Percentiles rank a stretch among this genome's conserved stretches.
Conservation (phyloP, 2,329 filamentous ascomycete species). For the Emergomyces orientalis region DNA sequence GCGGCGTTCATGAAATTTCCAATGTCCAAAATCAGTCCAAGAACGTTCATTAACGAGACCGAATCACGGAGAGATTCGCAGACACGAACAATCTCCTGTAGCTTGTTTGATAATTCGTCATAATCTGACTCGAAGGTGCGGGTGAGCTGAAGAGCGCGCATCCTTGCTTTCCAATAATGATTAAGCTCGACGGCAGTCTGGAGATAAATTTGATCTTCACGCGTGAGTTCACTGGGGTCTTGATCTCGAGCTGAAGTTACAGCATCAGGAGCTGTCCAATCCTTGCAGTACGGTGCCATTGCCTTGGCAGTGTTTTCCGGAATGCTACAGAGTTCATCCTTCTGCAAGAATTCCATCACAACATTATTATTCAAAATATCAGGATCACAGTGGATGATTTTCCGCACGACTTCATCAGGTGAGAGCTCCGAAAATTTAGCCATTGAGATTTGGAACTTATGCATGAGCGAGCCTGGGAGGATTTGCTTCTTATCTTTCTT, state of each 20-base stretch:
- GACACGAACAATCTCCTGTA: slow-evolving; percentile 75
- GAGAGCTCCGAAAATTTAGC: slow-evolving; percentile 82
- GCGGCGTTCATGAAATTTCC: slow-evolving; percentile 99
- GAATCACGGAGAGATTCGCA: slow-evolving; percentile 87
- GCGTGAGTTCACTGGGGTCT: slow-evolving; percentile 78
- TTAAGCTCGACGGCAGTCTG: slow-evolving; percentile 89
- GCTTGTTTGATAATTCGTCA: slow-evolving; percentile 77
- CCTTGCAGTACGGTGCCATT: slow-evolving; percentile 90
- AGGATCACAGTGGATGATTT: slow-evolving; percentile 90
- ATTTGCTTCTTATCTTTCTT: slow-evolving; percentile 97
- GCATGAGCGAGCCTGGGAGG: slow-evolving; percentile 81
- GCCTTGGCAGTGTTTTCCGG: slow-evolving; percentile 83
- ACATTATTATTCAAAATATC: slow-evolving; percentile 82
- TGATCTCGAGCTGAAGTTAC: slow-evolving; percentile 68
- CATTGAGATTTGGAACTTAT: slow-evolving; percentile 85
- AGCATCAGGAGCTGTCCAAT: slow-evolving; percentile 87
- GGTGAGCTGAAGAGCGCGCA: slow-evolving; percentile 80
- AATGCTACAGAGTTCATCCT: slow-evolving; percentile 85
- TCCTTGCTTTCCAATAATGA: slow-evolving; percentile 97
- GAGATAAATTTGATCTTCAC: slow-evolving; percentile 92
- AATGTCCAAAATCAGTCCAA: slow-evolving; percentile 92
- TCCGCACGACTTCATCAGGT: slow-evolving; percentile 75
- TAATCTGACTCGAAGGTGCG: slow-evolving; percentile 80
- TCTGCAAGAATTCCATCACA: slow-evolving; percentile 93
- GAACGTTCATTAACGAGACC: slow-evolving; percentile 87